Evolutionary conservation across 768 basidiomycete species (phyloP), one percentile per base, ranked within the genome.

Genomic region (Agaricus subrufescens): DNA sequence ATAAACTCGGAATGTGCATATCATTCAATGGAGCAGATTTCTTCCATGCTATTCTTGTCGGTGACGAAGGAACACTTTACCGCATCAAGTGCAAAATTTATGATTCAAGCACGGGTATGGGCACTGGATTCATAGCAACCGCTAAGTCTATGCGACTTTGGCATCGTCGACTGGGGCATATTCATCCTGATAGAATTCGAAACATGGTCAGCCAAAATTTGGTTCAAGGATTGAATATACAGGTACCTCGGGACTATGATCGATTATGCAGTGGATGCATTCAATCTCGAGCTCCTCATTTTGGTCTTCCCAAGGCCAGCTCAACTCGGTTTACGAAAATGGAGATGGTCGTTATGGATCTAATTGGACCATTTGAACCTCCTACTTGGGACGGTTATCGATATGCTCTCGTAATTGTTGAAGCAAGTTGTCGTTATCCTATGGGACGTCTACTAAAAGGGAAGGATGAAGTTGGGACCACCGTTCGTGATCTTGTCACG

Each of bases 401-500:
- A 0, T 72, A 73, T 57, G 69, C 67, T 60, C 50, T 68, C 1
- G 65, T 65, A 0, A 69, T 71, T 60, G 66, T 71, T 38, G 66
- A 69, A 47, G 65, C 67, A 40, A 57, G 40, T 42, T 58, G 62
- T 5, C 51, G 63, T 3, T 65, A 60, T 46, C 55, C 55, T 39
- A 60, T 53, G 27, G 60, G 63, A 2, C 54, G 56, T 40, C 56
- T 58, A 15, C 60, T 72, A 23, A 60, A 60, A 45, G n/a, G 47
- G 0, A 73, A 71, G 46, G 64, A 61, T 26, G 63, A 72, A 0
- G 52, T 60, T 4, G 64, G 67, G 46, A 55, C 27, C 1, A 59
- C 60, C 0, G 69, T 75, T 58, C 62, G 67, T 52, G 26, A 37
- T 10, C 72, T 58, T 65, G 11, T 60, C 3, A 42, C 46, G 23